phyloP scores from a whole-genome alignment of 129 eudicot genomes.

The Centrapalus pauciflorus region DNA sequence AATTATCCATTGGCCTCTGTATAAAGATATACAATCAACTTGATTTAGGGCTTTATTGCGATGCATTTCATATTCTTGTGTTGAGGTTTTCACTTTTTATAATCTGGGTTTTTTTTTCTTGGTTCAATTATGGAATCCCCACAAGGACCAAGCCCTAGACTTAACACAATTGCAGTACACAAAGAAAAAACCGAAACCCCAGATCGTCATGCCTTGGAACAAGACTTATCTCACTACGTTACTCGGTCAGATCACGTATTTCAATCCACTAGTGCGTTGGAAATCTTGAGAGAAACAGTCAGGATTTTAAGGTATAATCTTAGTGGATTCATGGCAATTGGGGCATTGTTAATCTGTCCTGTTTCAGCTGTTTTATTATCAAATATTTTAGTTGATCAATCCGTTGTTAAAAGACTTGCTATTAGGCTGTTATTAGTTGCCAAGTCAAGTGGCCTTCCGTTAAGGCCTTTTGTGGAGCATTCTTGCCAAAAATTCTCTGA shows the following conservation, averaged over 20 bases:
- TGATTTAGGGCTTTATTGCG: not conserved
- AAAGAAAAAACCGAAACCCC: constrained; percentile 23
- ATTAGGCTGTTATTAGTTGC: constrained; percentile 63
- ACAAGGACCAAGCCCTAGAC: constrained; percentile 49
- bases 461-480: constrained; percentile 55
- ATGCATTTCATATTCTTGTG: not conserved
- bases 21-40: constrained; percentile 7
- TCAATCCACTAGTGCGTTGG: constrained; percentile 76
- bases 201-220: constrained; percentile 26
- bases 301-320: constrained; percentile 69
- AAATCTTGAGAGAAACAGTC: constrained; percentile 81
- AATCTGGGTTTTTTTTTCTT: not conserved
- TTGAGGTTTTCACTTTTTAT: not conserved
- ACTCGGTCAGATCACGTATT: constrained; percentile 44
- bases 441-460: constrained; percentile 66
- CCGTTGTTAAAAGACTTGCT: constrained; percentile 51
- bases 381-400: constrained; percentile 65
- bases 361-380: constrained; percentile 67
- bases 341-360: constrained; percentile 65
- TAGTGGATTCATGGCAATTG: constrained; percentile 61
- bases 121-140: constrained; percentile 48
- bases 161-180: constrained; percentile 24
- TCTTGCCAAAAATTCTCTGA: constrained; percentile 69
- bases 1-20: not conserved
- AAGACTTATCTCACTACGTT: constrained; percentile 9